Percentiles rank a stretch among this genome's conserved stretches.
These are phyloP conservation scores for Rhodotorula diobovata DNA, from an alignment of 768 basidiomycete species.

Conservation along the genomic window DNA sequence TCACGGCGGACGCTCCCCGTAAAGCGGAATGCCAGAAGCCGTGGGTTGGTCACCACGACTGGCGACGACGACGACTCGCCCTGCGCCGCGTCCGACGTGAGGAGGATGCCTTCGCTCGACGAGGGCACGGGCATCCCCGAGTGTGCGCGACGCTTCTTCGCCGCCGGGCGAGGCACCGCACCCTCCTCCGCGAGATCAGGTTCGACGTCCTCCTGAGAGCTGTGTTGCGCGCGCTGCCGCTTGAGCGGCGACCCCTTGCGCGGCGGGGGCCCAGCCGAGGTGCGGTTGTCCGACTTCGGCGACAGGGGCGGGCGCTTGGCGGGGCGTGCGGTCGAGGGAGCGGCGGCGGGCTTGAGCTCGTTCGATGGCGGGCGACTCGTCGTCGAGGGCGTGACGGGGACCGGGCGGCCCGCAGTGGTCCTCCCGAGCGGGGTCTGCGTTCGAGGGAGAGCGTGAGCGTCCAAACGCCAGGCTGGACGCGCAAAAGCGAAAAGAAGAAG, in stretches of 20 bases:
- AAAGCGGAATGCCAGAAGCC: constrained; percentile 25
- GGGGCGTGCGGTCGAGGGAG: background rate
- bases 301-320: constrained; percentile 10
- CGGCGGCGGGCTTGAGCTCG: background rate
- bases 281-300: constrained; percentile 4
- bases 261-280: background rate
- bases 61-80: constrained; percentile 8
- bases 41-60: constrained; percentile 22
- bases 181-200: no score
- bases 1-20: background rate
- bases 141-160: constrained; percentile 6
- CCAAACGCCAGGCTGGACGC: background rate
- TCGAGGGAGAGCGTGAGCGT: background rate
- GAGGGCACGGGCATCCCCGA: background rate
- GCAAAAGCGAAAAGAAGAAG: background rate
- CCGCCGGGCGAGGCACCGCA: background rate
- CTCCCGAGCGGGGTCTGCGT: constrained; percentile 9
- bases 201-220: background rate
- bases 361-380: constrained; percentile 8
- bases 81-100: no score
- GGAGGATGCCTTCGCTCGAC: no score
- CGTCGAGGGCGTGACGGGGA: background rate
- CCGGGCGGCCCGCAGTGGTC: background rate
- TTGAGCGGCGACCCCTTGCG: background rate
- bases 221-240: background rate